Percentiles rank a stretch among this genome's conserved stretches.
Evolutionary conservation across 192 early-diverging fungal species (phyloP).

Genomic region (Coemansia aciculifera): DNA sequence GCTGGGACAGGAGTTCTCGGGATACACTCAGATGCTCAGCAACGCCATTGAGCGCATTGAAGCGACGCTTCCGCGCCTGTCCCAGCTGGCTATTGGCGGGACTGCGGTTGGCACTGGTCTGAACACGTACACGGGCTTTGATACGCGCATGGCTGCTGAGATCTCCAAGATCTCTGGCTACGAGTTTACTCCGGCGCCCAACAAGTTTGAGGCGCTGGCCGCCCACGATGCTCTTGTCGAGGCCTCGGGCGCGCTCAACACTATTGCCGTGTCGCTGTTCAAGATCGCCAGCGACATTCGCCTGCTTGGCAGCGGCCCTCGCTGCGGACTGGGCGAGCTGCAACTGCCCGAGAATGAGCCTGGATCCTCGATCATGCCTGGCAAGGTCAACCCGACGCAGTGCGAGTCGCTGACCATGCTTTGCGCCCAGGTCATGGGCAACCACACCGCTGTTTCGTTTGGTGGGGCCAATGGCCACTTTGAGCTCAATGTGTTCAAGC

Average conservation of each 20-base stretch:
- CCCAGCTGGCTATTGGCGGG: slow-evolving; percentile 94
- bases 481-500: slow-evolving; percentile 99
- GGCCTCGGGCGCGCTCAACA: slow-evolving; percentile 93
- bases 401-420: slow-evolving; percentile 99
- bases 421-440: slow-evolving; percentile 98
- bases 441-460: slow-evolving; percentile 90
- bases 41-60: slow-evolving; percentile 89
- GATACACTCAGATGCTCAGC: slow-evolving; percentile 90
- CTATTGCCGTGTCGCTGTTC: slow-evolving; percentile 91
- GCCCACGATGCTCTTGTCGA: slow-evolving; percentile 98
- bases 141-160: slow-evolving; percentile 83
- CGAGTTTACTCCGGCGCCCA: slow-evolving; percentile 93
- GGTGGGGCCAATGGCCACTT: slow-evolving; percentile 97
- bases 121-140: slow-evolving; percentile 94
- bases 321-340: slow-evolving; percentile 97
- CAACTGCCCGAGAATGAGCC: slow-evolving; percentile 98
- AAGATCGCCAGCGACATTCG: slow-evolving; percentile 99
- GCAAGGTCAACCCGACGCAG: slow-evolving; percentile 99
- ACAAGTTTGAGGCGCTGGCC: slow-evolving; percentile 99
- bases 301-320: slow-evolving; percentile 93
- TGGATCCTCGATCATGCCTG: slow-evolving; percentile 99
- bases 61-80: slow-evolving; percentile 78
- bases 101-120: slow-evolving; percentile 97
- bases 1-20: slow-evolving; percentile 97
- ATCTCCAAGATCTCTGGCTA: slow-evolving; percentile 87